These are phyloP conservation scores for Annulohypoxylon moriforme DNA, from an alignment of 495 filamentous ascomycete genomes.

Conservation along the genomic window DNA sequence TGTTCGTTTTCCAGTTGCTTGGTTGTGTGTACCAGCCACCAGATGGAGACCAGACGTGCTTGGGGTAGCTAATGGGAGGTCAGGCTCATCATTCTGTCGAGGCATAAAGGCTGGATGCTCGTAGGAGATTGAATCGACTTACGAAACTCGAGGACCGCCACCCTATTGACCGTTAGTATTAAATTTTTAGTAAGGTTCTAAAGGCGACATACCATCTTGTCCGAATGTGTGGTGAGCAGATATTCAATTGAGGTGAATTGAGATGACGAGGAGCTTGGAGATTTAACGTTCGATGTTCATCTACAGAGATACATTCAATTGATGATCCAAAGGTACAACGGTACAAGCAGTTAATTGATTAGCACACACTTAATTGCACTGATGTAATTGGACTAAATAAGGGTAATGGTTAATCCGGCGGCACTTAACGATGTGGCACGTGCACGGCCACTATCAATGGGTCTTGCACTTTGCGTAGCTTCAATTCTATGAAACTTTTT, in stretches of 20 bases:
- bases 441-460: conserved; percentile 44
- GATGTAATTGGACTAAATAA: conserved; percentile 25
- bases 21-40: conserved; percentile 98
- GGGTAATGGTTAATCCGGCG: conserved; percentile 41
- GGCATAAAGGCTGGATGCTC: conserved; percentile 10
- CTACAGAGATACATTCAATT: not conserved
- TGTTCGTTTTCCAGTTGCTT: conserved; percentile 94
- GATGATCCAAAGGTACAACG: not conserved
- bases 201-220: conserved; percentile 54
- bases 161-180: conserved; percentile 63
- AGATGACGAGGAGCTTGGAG: conserved; percentile 28
- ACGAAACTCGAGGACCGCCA: conserved; percentile 91
- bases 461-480: conserved; percentile 28
- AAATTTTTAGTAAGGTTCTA: not conserved
- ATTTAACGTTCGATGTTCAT: conserved; percentile 4
- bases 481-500: conserved; percentile 50
- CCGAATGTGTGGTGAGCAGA: conserved; percentile 40
- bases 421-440: conserved; percentile 17
- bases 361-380: conserved; percentile 20
- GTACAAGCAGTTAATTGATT: conserved; percentile 2
- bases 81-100: conserved; percentile 21
- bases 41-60: conserved; percentile 98
- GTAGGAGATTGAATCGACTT: conserved; percentile 51
- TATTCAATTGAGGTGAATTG: conserved; percentile 34
- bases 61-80: conserved; percentile 78